A percentile compares a stretch with the other conserved stretches of the same genome.
Conservation (phyloP, 1,284 basidiomycete genomes). For the Ganoderma meredithae region DNA sequence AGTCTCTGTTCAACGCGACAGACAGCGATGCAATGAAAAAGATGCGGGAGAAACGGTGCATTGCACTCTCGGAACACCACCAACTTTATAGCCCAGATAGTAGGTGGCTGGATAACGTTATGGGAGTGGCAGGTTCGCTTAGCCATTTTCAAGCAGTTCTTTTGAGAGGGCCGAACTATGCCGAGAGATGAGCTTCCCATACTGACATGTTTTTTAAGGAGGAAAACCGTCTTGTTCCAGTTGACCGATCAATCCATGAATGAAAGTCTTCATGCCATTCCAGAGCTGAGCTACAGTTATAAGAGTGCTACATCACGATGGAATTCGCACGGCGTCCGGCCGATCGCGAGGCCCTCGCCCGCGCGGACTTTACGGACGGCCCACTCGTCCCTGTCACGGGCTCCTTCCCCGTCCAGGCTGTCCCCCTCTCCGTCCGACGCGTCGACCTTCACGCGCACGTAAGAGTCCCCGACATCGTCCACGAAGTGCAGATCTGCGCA, state of each 20-base stretch:
- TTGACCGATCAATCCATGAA: neutral
- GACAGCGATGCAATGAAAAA: neutral
- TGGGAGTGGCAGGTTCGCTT: neutral
- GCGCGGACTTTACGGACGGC: slow-evolving; percentile 54
- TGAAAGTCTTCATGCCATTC: slow-evolving; percentile 8
- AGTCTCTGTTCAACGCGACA: neutral
- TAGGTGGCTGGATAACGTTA: neutral
- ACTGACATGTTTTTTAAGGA: neutral
- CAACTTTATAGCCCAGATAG: neutral
- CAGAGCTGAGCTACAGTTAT: neutral
- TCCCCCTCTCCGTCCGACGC: slow-evolving; percentile 9
- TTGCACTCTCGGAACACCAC: neutral
- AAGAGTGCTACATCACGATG: slow-evolving; percentile 46
- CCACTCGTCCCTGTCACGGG: slow-evolving; percentile 27
- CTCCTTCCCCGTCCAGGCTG: no score
- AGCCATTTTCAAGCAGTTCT: neutral
- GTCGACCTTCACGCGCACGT: slow-evolving; percentile 49
- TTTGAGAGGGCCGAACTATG: neutral
- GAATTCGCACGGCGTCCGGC: slow-evolving; percentile 72
- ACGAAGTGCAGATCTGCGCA: slow-evolving; percentile 66
- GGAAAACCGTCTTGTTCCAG: neutral
- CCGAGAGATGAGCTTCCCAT: neutral
- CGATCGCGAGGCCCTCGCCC: slow-evolving; percentile 78
- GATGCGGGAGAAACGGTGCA: neutral
- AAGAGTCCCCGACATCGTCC: slow-evolving; percentile 64